Base-by-base conservation (phyloP, 2,329 filamentous ascomycete genomes). In the Colletotrichum chlorophyti region DNA sequence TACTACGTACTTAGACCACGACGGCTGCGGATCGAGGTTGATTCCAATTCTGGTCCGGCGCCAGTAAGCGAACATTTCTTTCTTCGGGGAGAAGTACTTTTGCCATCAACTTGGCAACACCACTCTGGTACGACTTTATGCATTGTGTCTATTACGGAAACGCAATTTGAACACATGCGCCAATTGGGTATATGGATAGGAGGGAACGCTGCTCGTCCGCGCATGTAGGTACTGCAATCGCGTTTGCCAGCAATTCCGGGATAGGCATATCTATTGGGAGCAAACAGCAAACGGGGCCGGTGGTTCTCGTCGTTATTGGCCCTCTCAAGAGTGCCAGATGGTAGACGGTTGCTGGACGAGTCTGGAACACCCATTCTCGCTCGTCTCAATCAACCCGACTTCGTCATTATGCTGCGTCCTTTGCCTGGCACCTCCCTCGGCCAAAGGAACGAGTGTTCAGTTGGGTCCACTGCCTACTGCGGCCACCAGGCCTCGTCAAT, bases 321-420 rank as follows among this genome's bases (percentile, higher is more conserved):
- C 41, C 40, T 35, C 43, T 21, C 34, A 19, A n/a, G 68, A 67
- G 60, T 73, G 78, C 76, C 76, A 81, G 76, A 76, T 81, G 78
- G 76, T 77, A 74, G 65, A 62, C 69, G 69, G 66, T 76, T 72
- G 73, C 73, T 80, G 78, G 77, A 73, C 66, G 68, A 70, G 64
- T 66, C 63, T 60, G n/a, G 45, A 47, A 47, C 41, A 48, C 46
- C 58, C 47, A 53, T 15, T 47, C 31, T 24, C 34, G 50, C 31
- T 34, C 42, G 46, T 58, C 53, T 46, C 53, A 51, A 60, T 53
- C 37, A 58, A 45, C 45, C 29, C 15, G 41, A 47, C 24, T 31
- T 52, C 26, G 27, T n/a, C n/a, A n/a, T 41, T 40, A 50, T 55
- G 31, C 46, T 31, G 34, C 58, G 35, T 58, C 41, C 34, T 47